Conservation (phyloP, 441 rosid genomes). For the Pelargonium cotyledonis region DNA sequence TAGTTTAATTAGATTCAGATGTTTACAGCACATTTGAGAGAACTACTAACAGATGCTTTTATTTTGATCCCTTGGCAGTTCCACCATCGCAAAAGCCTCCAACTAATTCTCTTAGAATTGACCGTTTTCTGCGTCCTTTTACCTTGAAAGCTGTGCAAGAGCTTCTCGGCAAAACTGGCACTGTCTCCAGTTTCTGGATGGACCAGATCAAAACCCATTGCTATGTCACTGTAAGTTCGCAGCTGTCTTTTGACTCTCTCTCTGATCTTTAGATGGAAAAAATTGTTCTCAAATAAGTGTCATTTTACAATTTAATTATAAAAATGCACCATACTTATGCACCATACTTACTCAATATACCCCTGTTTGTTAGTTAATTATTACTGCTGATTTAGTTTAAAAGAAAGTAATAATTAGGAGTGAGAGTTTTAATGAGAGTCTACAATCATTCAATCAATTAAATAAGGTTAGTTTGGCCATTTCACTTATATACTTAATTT, state of each 20-base stretch:
- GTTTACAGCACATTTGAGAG: neutral
- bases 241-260: neutral
- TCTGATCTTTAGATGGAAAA: too few species aligned
- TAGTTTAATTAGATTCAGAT: neutral
- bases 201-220: slow-evolving; percentile 95
- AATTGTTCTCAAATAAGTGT: too few species aligned
- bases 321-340: too few species aligned
- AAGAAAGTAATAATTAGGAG: too few species aligned
- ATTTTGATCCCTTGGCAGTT: slow-evolving; percentile 41
- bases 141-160: slow-evolving; percentile 96
- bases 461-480: neutral
- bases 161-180: slow-evolving; percentile 82
- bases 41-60: slow-evolving; percentile 11
- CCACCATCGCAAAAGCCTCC: slow-evolving; percentile 74
- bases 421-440: neutral
- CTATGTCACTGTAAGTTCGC: slow-evolving; percentile 62
- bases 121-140: slow-evolving; percentile 84
- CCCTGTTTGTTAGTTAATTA: too few species aligned
- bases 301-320: too few species aligned
- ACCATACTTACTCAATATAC: too few species aligned
- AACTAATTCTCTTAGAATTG: slow-evolving; percentile 74
- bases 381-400: too few species aligned
- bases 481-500: too few species aligned
- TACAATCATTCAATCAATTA: too few species aligned
- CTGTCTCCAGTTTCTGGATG: slow-evolving; percentile 85